Base-by-base conservation (phyloP, 1,284 basidiomycete genomes). In the Apiotrichum siamense region DNA sequence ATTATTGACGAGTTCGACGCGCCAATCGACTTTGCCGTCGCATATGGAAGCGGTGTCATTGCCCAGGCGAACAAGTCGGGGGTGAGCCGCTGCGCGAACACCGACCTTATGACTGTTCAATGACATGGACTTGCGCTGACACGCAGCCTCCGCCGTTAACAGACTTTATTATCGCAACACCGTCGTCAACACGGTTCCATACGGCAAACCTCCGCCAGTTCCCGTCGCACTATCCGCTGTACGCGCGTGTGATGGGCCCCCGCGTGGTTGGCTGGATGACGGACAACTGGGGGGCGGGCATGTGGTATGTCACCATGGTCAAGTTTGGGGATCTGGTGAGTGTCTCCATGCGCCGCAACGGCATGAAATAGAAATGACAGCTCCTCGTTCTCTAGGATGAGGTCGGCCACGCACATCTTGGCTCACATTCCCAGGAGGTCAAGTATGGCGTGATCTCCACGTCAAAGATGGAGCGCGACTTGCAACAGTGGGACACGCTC, bases 361-460 rank as follows among this genome's bases (percentile, higher is more conserved):
- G 35, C 15, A 15, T 31, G 15, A 31, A 31, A n/a, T n/a, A n/a
- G n/a, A n/a, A n/a, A n/a, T n/a, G n/a, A n/a, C n/a, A n/a, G n/a
- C n/a, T n/a, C n/a, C n/a, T n/a, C n/a, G n/a, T n/a, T n/a, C n/a
- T n/a, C n/a, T n/a, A n/a, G n/a, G n/a, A n/a, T n/a, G n/a, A n/a
- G n/a, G n/a, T n/a, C n/a, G n/a, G 29, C 29, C 29, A 31, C 15
- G 10, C 29, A 31, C 33, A 12, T 11, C 33, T 35, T 11, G 13
- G 11, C 29, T 25, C 23, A 11, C 15, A 18, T 29, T 43, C 27
- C 13, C 65, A 96, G 87, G 84, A 81, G 45, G 87, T 97, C 75
- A 99, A 99, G 76, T 99, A 99, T 70, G 94, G 94, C n/a, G 85
- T 97, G 24, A 92, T 94, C 29, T 90, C 88, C 0, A 81, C 96